A percentile compares a stretch with the other conserved stretches of the same genome.
Evolutionary conservation across 805 yeast genomes (phyloP).

Genomic region (Metschnikowia henanensis): DNA sequence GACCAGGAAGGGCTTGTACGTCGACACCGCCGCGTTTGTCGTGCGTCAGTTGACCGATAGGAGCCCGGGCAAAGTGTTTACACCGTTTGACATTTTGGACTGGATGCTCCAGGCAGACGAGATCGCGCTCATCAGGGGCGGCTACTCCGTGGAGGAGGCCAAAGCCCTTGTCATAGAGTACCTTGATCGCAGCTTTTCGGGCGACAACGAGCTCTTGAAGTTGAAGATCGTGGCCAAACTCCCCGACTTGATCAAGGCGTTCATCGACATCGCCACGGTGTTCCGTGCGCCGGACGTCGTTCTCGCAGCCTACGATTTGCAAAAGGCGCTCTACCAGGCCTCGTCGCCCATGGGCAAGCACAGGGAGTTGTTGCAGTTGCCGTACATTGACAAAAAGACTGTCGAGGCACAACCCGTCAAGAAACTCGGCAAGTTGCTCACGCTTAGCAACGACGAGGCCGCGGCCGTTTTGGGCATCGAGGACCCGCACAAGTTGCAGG

Average conservation of each 20-base stretch:
- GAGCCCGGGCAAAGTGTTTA: conserved; percentile 66
- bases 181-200: conserved; percentile 48
- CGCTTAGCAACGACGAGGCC: conserved; percentile 55
- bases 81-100: conserved; percentile 55
- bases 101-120: conserved; percentile 71
- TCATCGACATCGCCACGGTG: conserved; percentile 77
- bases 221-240: conserved; percentile 60
- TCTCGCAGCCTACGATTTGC: conserved; percentile 58
- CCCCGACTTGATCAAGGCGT: conserved; percentile 65
- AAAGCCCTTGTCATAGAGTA: conserved; percentile 54
- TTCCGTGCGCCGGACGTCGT: conserved; percentile 75
- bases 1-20: conserved; percentile 81
- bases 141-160: conserved; percentile 47
- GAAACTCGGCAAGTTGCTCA: conserved; percentile 69
- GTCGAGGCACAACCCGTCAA: conserved; percentile 47
- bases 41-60: conserved; percentile 71
- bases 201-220: conserved; percentile 36
- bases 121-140: conserved; percentile 44
- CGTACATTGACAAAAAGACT: conserved; percentile 56
- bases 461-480: conserved; percentile 55
- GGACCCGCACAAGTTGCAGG: conserved; percentile 44
- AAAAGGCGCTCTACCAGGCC: conserved; percentile 76
- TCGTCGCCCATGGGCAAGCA: conserved; percentile 51
- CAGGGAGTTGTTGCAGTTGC: conserved; percentile 78
- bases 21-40: conserved; percentile 78